Evolutionary conservation across 1,139 yeast species (phyloP), one percentile per base, ranked within the genome.

Genomic region (Blastobotrys serpentis): DNA sequence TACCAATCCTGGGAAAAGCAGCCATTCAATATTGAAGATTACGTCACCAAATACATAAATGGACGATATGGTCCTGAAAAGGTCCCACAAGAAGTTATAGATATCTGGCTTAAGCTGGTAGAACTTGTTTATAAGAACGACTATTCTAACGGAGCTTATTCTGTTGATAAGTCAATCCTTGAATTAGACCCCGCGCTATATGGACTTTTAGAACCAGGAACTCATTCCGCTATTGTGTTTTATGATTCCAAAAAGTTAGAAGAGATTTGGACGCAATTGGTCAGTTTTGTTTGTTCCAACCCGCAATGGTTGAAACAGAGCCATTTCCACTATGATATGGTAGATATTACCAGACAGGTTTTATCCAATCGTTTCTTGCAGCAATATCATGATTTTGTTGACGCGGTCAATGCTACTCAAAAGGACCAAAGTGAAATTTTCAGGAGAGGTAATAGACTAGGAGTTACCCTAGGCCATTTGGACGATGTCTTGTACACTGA

Each of bases 341-440:
- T 51, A n/a, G 54, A 51, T 25, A 36, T 51, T 34, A 51, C 54
- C 6, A 36, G 54, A 16, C 54, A 51, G 44, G 44, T 51, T 7
- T 41, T 51, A 6, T 46, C 51, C 16, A 50, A 51, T 37, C 34
- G 38, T 13, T 51, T 50, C 47, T 32, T 43, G 6, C 40, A 45
- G 23, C 33, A 42, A 40, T 51, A 51, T 30, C 36, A 26, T 5
- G 44, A 42, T 26, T 43, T 51, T 32, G 41, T 44, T 11, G 29
- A 23, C 11, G 30, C 33, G 4, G 36, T 40, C 10, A 25, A 23
- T 4, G 14, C 23, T 2, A 33, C 45, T 11, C 13, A 29, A 29
- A 34, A 34, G 18, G 33, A 33, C 19, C 40, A 29, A 6, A 16
- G 47, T 4, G 44, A 34, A 2, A 17, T 44, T 23, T 33, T 18